Percentiles rank a stretch among this genome's conserved stretches.
phyloP scores from a whole-genome alignment of 441 rosid genomes.

The Pelargonium cotyledonis region DNA sequence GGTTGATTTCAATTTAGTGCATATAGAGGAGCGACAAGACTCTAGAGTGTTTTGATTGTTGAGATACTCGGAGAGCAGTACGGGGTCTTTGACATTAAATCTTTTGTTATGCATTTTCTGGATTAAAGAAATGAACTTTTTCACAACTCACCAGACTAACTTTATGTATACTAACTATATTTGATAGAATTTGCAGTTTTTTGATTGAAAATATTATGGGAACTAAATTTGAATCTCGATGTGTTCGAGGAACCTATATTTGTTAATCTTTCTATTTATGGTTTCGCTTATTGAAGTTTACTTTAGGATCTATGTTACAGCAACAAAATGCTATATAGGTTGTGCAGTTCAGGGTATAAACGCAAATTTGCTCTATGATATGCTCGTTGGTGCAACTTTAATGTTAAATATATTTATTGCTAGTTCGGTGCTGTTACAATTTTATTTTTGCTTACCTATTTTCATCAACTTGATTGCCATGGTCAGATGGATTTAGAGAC shows the following conservation, averaged over 20 bases:
- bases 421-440: not conserved
- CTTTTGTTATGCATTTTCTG: not conserved
- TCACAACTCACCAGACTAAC: not conserved
- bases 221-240: not conserved
- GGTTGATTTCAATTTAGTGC: no score
- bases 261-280: no score
- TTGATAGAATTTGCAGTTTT: not conserved
- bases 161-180: not conserved
- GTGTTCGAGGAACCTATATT: not conserved
- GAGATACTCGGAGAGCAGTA: no score
- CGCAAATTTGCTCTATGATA: not conserved
- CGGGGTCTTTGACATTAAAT: not conserved
- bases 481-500: constrained; percentile 73
- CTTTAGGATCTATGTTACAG: no score
- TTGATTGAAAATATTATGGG: not conserved
- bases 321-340: no score
- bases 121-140: not conserved
- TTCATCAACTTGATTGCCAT: not conserved
- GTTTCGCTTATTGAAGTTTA: no score
- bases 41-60: no score
- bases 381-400: not conserved
- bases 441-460: not conserved
- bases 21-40: no score
- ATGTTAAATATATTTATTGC: not conserved
- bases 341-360: not conserved